A percentile compares a stretch with the other conserved stretches of the same genome.
Evolutionary conservation across 2,329 filamentous ascomycete genomes (phyloP).

Genomic region (Rutstroemia sp.): DNA sequence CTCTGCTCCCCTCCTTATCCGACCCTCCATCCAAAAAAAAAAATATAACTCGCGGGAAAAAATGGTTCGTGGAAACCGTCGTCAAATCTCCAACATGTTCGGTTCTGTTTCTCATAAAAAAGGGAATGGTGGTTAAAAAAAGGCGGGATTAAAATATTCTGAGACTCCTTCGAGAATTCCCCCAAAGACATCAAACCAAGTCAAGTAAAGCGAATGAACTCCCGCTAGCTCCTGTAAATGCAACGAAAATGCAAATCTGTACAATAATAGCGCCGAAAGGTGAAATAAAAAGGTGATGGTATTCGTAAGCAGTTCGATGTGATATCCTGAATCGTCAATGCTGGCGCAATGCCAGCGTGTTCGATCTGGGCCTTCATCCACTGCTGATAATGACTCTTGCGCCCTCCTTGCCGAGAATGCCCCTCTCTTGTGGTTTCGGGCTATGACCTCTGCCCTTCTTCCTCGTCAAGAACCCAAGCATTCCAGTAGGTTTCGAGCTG

Average conservation of each 20-base stretch:
- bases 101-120: not conserved
- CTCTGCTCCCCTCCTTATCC: not conserved
- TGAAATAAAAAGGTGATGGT: not conserved
- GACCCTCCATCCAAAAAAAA: not conserved
- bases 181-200: not conserved
- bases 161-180: not conserved
- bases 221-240: not conserved
- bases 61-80: not conserved
- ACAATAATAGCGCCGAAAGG: not conserved
- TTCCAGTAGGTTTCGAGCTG: constrained; percentile 60
- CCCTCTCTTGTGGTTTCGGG: constrained; percentile 88
- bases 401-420: constrained; percentile 90
- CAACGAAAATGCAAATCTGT: not conserved
- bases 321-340: not conserved
- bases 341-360: not conserved
- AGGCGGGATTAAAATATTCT: not conserved
- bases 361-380: not conserved
- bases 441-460: constrained; percentile 88
- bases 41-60: not conserved
- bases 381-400: constrained; percentile 69
- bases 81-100: not conserved
- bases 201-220: not conserved
- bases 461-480: constrained; percentile 82
- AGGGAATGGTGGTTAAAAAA: not conserved
- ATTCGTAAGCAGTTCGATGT: not conserved